Evolutionary conservation across 1,139 yeast genomes (phyloP), one percentile per base, ranked within the genome.

Genomic region (Nakaseomyces bracarensis): DNA sequence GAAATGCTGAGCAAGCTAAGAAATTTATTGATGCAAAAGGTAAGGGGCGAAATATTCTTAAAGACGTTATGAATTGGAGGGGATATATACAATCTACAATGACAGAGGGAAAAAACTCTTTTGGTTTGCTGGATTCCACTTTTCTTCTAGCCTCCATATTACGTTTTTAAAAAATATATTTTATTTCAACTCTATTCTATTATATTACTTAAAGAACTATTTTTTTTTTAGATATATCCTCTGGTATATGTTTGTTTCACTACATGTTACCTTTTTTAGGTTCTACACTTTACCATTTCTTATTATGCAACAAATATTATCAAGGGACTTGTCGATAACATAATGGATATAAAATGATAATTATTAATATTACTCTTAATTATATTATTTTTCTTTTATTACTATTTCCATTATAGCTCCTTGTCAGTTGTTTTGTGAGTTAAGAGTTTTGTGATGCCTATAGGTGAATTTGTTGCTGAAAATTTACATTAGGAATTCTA

Each of bases 221-320:
- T 30, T 18, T 30, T 30, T 28, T 30, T 30, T 30, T 30, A 30
- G 22, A 30, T 30, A 16, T 30, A 6, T 30, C 34, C 34, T 30
- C 34, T 30, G 34, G 21, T 18, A 18, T 15, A 18, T 30, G 22
- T 30, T 30, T 30, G 22, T 30, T 30, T 18, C 22, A 30, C 22
- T 16, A 18, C 22, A 30, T 18, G 6, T 9, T 16, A 11, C 7
- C 22, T 13, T 16, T 18, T 15, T 11, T 30, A 11, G 22, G 18
- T 18, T 10, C 34, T 10, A 8, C 7, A 16, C 14, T 26, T 6
- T 26, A 9, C 5, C 5, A 13, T n/a, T 26, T 8, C 14, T n/a
- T n/a, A 9, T 26, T 26, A 5, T 26, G 29, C 14, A 30, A 30
- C 34, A 19, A 8, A 18, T 30, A 30, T 18, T 14, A 19, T 3